Base-by-base conservation (phyloP, 495 filamentous ascomycete species). In the Parathielavia appendiculata region DNA sequence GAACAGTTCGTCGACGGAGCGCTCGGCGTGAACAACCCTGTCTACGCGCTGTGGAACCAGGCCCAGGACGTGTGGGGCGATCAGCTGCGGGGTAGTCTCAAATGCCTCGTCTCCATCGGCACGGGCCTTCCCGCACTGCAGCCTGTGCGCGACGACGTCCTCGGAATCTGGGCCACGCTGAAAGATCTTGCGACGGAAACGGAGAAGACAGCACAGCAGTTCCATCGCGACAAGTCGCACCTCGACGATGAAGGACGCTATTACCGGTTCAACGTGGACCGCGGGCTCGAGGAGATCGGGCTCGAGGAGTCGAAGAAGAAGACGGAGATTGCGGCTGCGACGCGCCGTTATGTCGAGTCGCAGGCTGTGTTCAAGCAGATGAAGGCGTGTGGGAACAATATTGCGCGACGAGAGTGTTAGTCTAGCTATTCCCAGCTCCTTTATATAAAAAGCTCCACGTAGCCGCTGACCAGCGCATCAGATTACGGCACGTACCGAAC, bases 91-190 rank as follows among this genome's bases (percentile, higher is more conserved):
- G 61, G 63, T 5, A 71, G 62, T 22, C 59, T 79, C 38, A 63
- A 68, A 51, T 78, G 73, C 47, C 53, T 80, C 41, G 69, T 81
- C 2, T 79, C 75, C 0, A 77, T 81, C 22, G 78, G 77, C 5
- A 79, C 74, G 16, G 75, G 75, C 16, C 48, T 71, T 0, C 75
- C 71, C 30, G 61, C 64, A 1, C 60, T 75, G 54, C 66, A 68
- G 30, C 63, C 71, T 12, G 54, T 73, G 11, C 40, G 60, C 34
- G 60, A 65, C 34, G 57, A 67, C 30, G 34, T 73, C 30, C 62
- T 71, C 19, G 60, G 69, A 10, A 66, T 77, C 26, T 54, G 46
- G 14, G 57, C 70, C 17, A 70, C 64, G 0, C 47, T 71, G 10
- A 59, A 58, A 35, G 59, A 58, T 0, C 69, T 75, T 14, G 65